Conservation (phyloP, 148 eudicot species). For the Pharnaceum exiguum region DNA sequence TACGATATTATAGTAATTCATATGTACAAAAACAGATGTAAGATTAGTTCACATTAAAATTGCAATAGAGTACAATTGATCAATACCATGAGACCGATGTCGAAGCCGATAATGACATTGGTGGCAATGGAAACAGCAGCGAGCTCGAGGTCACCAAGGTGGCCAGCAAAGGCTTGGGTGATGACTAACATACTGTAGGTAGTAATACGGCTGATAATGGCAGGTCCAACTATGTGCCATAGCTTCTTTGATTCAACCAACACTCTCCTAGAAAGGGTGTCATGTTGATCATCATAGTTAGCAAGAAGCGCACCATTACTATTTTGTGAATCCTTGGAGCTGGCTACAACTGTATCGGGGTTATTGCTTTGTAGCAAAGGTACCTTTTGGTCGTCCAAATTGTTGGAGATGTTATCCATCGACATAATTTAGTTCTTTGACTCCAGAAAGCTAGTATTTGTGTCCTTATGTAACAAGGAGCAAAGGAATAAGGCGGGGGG, state of each 20-base stretch:
- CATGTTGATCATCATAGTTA: constrained; percentile 1
- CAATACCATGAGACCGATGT: constrained; percentile 46
- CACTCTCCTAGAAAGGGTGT: constrained; percentile 16
- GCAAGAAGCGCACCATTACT: not conserved
- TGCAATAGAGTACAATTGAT: not conserved
- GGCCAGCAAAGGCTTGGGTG: constrained; percentile 58
- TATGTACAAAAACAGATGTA: not conserved
- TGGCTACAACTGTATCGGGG: not conserved
- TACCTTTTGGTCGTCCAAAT: constrained; percentile 14
- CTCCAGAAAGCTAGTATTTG: no score
- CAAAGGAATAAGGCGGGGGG: not conserved
- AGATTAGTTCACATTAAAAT: not conserved
- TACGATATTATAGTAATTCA: no score
- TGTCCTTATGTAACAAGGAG: not conserved
- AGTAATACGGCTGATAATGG: constrained; percentile 41
- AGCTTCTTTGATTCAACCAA: constrained; percentile 50
- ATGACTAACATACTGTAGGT: constrained; percentile 41
- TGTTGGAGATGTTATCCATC: not conserved
- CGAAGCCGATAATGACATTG: constrained; percentile 46
- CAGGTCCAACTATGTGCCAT: constrained; percentile 53
- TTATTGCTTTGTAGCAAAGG: constrained; percentile 18
- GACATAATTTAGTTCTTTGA: not conserved
- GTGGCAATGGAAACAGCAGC: constrained; percentile 52
- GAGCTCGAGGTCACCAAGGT: constrained; percentile 55
- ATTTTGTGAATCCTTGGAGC: not conserved